Evolutionary conservation across 306 rosid species (phyloP), one percentile per base, ranked within the genome.

Genomic region (Carpinus viminea): DNA sequence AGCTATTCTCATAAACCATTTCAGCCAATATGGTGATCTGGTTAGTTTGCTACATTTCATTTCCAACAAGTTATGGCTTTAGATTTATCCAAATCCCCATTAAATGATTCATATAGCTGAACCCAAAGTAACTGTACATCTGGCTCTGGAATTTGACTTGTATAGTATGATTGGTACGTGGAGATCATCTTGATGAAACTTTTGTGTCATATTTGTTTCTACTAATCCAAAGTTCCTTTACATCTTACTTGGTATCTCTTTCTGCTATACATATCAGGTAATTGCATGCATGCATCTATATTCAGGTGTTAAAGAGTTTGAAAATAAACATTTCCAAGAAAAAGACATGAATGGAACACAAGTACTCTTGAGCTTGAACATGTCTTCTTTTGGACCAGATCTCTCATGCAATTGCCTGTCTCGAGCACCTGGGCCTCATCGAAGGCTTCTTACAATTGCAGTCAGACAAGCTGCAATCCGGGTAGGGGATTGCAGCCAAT

Each of bases 11-110:
- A 36, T 34, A 8, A 36, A 65, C 5, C 48, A 65, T 65, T 64
- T 64, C 12, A 31, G 70, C 70, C 20, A 7, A 55, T 69, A 51
- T 64, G 50, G 72, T n/a, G 13, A 55, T 69, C 68, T 36, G 52
- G 28, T 18, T 26, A 34, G 10, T 20, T 68, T 77, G 69, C 47
- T 55, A 8, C 8, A 17, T 11, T 54, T 20, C 41, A 43, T 74
- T n/a, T 51, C 66, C 28, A 7, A 46, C 17, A 17, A 59, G 38
- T 59, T 24, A 24, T 24, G 38, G 66, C 38, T 11, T 59, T 12
- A 59, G 65, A 59, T 59, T 24, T 24, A 24, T 59, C 66, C 36
- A 12, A 24, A 4, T 59, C 24, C 34, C 34, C 53, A 48, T 50
- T 5, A 12, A 12, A 2, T 50, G 54, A 50, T 50, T 15, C 45